Conservation (phyloP, 192 early-diverging fungal species). For the Backusella parvicylindrica region DNA sequence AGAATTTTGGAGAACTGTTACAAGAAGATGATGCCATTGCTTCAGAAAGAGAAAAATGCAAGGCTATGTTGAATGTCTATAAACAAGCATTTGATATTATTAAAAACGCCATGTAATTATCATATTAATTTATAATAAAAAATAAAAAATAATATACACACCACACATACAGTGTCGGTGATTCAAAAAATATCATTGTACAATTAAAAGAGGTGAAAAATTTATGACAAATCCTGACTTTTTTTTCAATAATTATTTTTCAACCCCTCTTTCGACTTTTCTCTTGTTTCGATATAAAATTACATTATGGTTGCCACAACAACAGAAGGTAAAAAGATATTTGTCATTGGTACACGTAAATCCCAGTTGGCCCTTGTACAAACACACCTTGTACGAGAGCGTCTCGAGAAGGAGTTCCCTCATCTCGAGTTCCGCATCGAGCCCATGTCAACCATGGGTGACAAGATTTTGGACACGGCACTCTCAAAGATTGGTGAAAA, state of each 20-base stretch:
- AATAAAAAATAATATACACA: not conserved
- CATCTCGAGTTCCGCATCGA: constrained; percentile 43
- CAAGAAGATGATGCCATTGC: constrained; percentile 72
- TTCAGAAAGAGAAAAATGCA: constrained; percentile 71
- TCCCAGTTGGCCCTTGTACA: constrained; percentile 89
- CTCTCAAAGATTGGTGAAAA: constrained; percentile 90
- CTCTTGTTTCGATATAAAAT: not conserved
- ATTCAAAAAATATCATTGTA: not conserved
- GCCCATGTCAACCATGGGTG: constrained; percentile 71
- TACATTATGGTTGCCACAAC: not conserved
- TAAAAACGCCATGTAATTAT: constrained; percentile 22
- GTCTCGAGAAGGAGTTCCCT: constrained; percentile 50
- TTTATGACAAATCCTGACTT: not conserved
- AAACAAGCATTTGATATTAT: constrained; percentile 73
- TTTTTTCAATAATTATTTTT: not conserved
- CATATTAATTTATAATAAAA: constrained; percentile 1
- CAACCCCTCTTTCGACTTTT: not conserved
- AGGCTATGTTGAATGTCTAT: constrained; percentile 74
- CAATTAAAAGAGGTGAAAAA: not conserved
- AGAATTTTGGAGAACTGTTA: constrained; percentile 64
- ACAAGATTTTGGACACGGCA: constrained; percentile 79
- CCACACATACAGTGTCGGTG: not conserved
- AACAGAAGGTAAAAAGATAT: not conserved
- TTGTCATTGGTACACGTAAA: constrained; percentile 74
- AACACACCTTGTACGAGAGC: constrained; percentile 62